Evolutionary conservation across 208 protist species (phyloP).

Genomic region (Novymonas esmeraldas): DNA sequence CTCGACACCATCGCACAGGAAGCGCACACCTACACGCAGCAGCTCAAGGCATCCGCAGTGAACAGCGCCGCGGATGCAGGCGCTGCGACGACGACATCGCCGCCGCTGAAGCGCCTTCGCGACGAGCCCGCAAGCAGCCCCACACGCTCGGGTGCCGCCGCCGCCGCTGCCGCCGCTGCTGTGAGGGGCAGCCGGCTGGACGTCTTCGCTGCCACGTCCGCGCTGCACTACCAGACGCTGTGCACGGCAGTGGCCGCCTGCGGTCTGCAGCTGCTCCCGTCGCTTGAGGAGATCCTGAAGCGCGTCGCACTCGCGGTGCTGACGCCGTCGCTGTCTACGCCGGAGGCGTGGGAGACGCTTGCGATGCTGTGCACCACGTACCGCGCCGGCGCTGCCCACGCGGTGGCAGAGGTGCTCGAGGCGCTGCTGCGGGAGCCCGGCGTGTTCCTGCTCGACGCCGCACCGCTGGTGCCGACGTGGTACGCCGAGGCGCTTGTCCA

Average conservation of each 20-base stretch:
- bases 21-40: conserved; percentile 41
- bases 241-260: conserved; percentile 30
- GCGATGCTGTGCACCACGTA: conserved; percentile 61
- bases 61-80: background rate
- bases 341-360: conserved; percentile 58
- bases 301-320: conserved; percentile 48
- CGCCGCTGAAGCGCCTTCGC: conserved; percentile 16
- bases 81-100: background rate
- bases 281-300: conserved; percentile 47
- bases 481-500: conserved; percentile 23
- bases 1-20: conserved; percentile 62
- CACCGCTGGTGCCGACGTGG: conserved; percentile 42
- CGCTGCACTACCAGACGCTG: conserved; percentile 46
- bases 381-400: conserved; percentile 47
- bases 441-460: conserved; percentile 51
- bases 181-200: conserved; percentile 24
- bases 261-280: conserved; percentile 63
- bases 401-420: conserved; percentile 53
- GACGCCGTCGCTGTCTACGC: conserved; percentile 44
- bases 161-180: conserved; percentile 4
- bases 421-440: conserved; percentile 47
- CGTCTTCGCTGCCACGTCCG: conserved; percentile 57
- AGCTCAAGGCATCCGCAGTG: conserved; percentile 11
- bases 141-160: background rate
- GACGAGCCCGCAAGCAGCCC: background rate